Evolutionary conservation across 345 rosid genomes (phyloP).

Genomic region (Nasturtium officinale): DNA sequence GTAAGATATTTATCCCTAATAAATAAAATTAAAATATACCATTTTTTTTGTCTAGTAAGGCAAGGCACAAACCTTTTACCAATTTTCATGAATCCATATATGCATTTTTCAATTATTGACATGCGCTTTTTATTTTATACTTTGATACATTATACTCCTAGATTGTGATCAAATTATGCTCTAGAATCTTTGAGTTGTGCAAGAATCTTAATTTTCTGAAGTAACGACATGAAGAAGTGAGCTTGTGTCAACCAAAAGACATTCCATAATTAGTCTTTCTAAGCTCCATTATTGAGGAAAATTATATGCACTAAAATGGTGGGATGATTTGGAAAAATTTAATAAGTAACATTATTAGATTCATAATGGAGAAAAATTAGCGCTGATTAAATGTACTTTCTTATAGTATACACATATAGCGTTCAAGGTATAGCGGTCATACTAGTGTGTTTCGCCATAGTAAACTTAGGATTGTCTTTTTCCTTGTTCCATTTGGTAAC

Average conservation of each 20-base stretch:
- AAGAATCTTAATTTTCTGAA: conserved; percentile 19
- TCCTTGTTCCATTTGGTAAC: not conserved
- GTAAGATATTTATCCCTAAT: too few relatives aligned
- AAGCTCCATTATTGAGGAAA: conserved; percentile 41
- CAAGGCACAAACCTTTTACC: conserved; percentile 6
- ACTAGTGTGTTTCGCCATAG: not conserved
- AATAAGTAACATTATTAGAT: conserved; percentile 28
- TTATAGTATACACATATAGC: not conserved
- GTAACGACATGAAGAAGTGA: conserved; percentile 48
- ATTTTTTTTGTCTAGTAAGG: conserved; percentile 1
- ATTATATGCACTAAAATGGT: conserved; percentile 20
- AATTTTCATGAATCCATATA: conserved; percentile 9
- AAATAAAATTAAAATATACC: not conserved
- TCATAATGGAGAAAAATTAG: conserved; percentile 7
- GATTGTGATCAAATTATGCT: conserved; percentile 11
- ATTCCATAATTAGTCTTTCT: conserved; percentile 39
- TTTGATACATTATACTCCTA: not conserved
- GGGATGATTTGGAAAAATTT: conserved; percentile 9
- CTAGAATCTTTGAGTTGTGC: conserved; percentile 26
- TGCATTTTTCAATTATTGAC: conserved; percentile 13
- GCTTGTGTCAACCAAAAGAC: conserved; percentile 41
- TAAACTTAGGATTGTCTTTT: not conserved
- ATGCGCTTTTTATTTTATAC: conserved; percentile 2
- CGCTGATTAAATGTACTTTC: conserved; percentile 8
- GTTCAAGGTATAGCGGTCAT: not conserved